Conservation (phyloP, 2,329 filamentous ascomycete species). For the Cryphonectria carpinicola region DNA sequence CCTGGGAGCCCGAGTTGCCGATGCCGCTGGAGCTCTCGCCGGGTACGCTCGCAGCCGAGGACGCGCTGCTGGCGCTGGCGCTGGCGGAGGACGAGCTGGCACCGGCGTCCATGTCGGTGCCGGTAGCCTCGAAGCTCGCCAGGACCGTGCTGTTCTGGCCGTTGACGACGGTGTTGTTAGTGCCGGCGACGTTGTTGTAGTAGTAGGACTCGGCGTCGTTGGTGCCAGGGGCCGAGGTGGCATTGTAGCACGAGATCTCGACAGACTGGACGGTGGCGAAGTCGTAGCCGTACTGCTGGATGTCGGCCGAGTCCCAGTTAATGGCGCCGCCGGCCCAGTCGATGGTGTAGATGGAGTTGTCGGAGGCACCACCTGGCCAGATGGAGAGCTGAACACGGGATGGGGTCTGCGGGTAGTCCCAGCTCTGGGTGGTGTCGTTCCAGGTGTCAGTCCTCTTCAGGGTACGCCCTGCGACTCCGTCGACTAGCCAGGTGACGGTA, state of each 20-base stretch:
- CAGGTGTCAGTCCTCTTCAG: constrained; percentile 79
- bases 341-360: constrained; percentile 83
- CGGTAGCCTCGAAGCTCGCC: constrained; percentile 79
- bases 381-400: constrained; percentile 90
- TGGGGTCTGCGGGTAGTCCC: constrained; percentile 88
- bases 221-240: constrained; percentile 62
- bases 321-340: constrained; percentile 91
- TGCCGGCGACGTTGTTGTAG: constrained; percentile 66
- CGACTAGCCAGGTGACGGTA: constrained; percentile 81
- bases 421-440: constrained; percentile 82
- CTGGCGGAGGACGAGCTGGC: constrained; percentile 31
- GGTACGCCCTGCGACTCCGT: constrained; percentile 76
- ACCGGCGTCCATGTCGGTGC: constrained; percentile 68
- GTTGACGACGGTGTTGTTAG: constrained; percentile 78
- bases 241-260: constrained; percentile 82
- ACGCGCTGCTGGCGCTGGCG: constrained; percentile 24
- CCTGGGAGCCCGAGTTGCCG: constrained; percentile 30
- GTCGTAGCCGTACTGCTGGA: constrained; percentile 85
- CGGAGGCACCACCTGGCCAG: constrained; percentile 85
- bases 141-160: constrained; percentile 76
- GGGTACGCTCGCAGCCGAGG: constrained; percentile 35
- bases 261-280: constrained; percentile 80
- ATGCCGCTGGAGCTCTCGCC: constrained; percentile 36
- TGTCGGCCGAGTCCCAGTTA: constrained; percentile 81
- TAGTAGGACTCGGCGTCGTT: constrained; percentile 75